These are phyloP conservation scores for Thermothielavioides terrestris DNA, from an alignment of 495 filamentous ascomycete species.

Conservation along the genomic window DNA sequence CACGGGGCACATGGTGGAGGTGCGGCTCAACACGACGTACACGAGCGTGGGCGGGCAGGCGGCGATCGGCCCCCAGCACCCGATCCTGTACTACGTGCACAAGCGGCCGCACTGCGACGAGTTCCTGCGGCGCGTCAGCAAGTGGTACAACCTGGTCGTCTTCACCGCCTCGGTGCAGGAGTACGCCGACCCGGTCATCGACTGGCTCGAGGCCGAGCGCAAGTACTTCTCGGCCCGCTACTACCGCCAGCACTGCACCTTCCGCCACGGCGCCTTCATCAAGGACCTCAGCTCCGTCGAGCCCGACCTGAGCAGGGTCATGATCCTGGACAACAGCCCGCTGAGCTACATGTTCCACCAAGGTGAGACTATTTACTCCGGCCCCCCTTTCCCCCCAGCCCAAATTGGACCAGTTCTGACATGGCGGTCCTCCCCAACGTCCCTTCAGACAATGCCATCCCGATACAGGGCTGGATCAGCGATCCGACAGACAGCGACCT, in stretches of 20 bases:
- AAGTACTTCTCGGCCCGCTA: constrained; percentile 90
- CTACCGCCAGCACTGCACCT: constrained; percentile 94
- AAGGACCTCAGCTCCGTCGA: constrained; percentile 95
- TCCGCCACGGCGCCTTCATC: constrained; percentile 90
- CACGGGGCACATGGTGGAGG: constrained; percentile 97
- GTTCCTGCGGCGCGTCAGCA: constrained; percentile 81
- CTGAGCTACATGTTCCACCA: constrained; percentile 98
- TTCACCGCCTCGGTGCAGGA: constrained; percentile 98
- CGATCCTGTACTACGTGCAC: constrained; percentile 97
- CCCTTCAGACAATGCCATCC: constrained; percentile 93
- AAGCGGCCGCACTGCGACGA: constrained; percentile 96
- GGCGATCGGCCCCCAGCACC: constrained; percentile 75
- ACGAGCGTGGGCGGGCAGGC: constrained; percentile 54
- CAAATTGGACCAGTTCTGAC: background rate
- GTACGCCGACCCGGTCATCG: constrained; percentile 97
- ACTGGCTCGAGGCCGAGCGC: constrained; percentile 94
- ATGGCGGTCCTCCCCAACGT: no score
- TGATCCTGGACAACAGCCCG: constrained; percentile 97
- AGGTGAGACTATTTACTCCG: constrained; percentile 46
- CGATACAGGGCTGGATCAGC: constrained; percentile 87
- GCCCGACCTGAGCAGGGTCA: constrained; percentile 90
- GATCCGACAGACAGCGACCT: constrained; percentile 87
- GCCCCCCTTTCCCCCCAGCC: constrained; percentile 7
- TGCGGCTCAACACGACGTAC: constrained; percentile 66
- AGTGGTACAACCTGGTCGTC: constrained; percentile 97